These are phyloP conservation scores for Diutina ranongensis DNA, from an alignment of 1,139 yeast species.

Conservation along the genomic window DNA sequence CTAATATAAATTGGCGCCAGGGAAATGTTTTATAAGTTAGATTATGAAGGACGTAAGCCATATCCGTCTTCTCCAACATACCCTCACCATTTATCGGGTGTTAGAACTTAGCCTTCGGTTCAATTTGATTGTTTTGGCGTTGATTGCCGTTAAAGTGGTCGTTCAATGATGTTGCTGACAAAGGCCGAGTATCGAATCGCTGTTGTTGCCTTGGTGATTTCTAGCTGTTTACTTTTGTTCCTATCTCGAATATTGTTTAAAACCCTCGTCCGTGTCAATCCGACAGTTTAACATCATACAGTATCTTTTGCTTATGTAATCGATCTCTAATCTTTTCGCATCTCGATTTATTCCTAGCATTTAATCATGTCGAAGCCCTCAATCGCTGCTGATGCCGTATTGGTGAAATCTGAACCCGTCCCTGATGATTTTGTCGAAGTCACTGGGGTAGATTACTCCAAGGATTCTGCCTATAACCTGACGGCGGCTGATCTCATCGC, in stretches of 20 bases:
- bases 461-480: constrained; percentile 57
- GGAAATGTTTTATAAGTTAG: too few relatives aligned
- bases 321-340: background rate
- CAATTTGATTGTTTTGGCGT: background rate
- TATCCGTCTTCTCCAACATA: background rate
- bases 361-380: constrained; percentile 2
- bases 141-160: background rate
- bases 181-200: background rate
- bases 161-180: background rate
- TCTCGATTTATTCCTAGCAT: too few relatives aligned
- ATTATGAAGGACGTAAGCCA: too few relatives aligned
- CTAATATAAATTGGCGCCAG: too few relatives aligned
- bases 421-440: constrained; percentile 72
- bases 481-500: constrained; percentile 65
- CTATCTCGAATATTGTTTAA: background rate
- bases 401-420: constrained; percentile 76
- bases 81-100: background rate
- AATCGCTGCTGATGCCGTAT: constrained; percentile 61
- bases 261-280: background rate
- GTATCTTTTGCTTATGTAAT: background rate
- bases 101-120: background rate
- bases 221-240: background rate
- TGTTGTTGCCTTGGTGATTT: background rate
- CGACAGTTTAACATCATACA: too few relatives aligned
- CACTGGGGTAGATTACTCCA: constrained; percentile 78